Evolutionary conservation across 495 filamentous ascomycete genomes (phyloP).

Genomic region (Tuber melanosporum): DNA sequence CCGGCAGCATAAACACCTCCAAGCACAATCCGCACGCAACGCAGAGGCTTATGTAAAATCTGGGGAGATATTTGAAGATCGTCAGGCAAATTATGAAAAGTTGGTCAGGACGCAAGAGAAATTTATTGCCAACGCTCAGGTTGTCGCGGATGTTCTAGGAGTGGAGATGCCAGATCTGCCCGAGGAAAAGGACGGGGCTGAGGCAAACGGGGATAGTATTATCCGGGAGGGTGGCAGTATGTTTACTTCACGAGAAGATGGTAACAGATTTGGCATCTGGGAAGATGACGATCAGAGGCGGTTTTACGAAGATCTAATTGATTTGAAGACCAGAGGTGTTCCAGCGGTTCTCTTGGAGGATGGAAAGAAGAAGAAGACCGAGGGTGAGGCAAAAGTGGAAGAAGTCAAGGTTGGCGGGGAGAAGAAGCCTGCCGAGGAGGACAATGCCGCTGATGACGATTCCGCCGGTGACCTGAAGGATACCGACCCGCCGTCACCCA

Average conservation of each 20-base stretch:
- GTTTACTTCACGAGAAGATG: slow-evolving; percentile 87
- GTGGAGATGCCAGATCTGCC: slow-evolving; percentile 92
- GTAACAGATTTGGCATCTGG: slow-evolving; percentile 89
- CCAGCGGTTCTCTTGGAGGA: slow-evolving; percentile 90
- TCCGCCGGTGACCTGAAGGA: slow-evolving; percentile 41
- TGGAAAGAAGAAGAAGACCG: slow-evolving; percentile 73
- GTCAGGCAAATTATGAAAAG: slow-evolving; percentile 91
- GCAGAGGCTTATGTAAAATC: slow-evolving; percentile 98
- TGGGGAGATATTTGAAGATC: slow-evolving; percentile 96
- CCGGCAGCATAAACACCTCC: slow-evolving; percentile 80
- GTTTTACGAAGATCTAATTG: slow-evolving; percentile 94
- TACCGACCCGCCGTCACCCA: slow-evolving; percentile 32
- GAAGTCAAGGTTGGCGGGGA: slow-evolving; percentile 47
- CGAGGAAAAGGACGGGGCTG: slow-evolving; percentile 62
- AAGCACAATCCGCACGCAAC: slow-evolving; percentile 79
- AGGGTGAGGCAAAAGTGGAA: slow-evolving; percentile 44
- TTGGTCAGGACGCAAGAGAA: slow-evolving; percentile 85
- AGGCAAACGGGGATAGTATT: slow-evolving; percentile 51
- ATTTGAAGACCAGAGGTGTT: slow-evolving; percentile 83
- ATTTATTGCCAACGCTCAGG: slow-evolving; percentile 81
- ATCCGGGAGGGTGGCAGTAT: slow-evolving; percentile 64
- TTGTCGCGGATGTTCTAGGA: slow-evolving; percentile 77
- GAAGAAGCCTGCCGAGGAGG: slow-evolving; percentile 58
- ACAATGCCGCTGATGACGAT: slow-evolving; percentile 18
- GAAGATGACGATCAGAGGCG: slow-evolving; percentile 96